Conservation (phyloP, 495 filamentous ascomycete species). For the Penicilliopsis zonata region DNA sequence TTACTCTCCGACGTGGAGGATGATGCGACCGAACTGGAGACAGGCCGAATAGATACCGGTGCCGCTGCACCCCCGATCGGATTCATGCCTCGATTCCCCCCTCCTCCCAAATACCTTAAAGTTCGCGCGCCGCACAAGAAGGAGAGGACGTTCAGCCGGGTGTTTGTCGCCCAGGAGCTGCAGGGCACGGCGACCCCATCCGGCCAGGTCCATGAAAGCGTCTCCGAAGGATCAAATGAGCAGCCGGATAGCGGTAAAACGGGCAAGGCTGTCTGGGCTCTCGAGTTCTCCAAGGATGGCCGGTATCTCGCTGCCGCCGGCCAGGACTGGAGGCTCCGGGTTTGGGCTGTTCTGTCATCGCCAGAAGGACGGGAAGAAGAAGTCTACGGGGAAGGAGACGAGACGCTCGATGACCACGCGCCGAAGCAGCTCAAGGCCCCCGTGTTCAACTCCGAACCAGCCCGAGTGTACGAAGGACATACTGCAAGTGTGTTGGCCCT, state of each 20-base stretch:
- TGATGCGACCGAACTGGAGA: conserved; percentile 60
- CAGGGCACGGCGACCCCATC: conserved; percentile 14
- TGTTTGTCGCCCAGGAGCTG: conserved; percentile 89
- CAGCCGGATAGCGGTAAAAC: conserved; percentile 22
- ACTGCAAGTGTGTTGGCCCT: conserved; percentile 79
- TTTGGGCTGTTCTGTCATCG: conserved; percentile 84
- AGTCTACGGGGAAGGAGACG: conserved; percentile 61
- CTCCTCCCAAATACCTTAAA: conserved; percentile 85
- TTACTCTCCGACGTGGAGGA: conserved; percentile 42
- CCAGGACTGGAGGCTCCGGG: conserved; percentile 71
- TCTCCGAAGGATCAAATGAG: conserved; percentile 15
- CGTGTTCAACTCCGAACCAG: conserved; percentile 71
- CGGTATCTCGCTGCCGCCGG: conserved; percentile 83
- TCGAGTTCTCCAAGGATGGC: conserved; percentile 88
- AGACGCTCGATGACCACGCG: conserved; percentile 30
- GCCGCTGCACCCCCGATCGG: conserved; percentile 75
- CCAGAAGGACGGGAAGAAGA: conserved; percentile 62
- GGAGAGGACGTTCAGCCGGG: conserved; percentile 65
- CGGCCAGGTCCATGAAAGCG: conserved; percentile 13
- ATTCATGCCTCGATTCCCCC: conserved; percentile 78
- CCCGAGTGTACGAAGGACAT: conserved; percentile 75
- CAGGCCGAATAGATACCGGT: conserved; percentile 62
- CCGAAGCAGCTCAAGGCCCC: conserved; percentile 62
- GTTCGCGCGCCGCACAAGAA: conserved; percentile 74
- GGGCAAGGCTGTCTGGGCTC: conserved; percentile 68